Evolutionary conservation across 2,329 filamentous ascomycete species (phyloP), one percentile per base, ranked within the genome.

Genomic region (Trichoderma atroviride): DNA sequence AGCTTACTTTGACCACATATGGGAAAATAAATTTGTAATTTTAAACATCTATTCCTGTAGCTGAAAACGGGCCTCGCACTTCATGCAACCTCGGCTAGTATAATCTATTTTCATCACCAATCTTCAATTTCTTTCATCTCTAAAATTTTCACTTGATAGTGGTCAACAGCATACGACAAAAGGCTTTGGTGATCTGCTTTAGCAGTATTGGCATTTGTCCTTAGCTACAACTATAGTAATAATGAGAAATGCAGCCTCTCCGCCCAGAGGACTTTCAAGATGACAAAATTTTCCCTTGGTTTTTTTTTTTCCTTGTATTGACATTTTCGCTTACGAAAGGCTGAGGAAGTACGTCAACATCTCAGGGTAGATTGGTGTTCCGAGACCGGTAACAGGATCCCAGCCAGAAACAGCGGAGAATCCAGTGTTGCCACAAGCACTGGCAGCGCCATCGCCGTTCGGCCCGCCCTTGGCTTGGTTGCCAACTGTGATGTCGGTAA

Each of bases 321-420:
- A 33, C 22, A 50, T 13, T n/a, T 9, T 6, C 6, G 16, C 16
- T 47, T 47, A 66, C 11, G 53, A 14, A 14, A 70, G 47, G 29
- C 63, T 62, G 14, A 63, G 27, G 3, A 85, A 85, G 5, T 85
- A 86, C 71, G 84, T 79, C n/a, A 88, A 22, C 63, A 72, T 43
- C 3, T 64, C 66, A 0, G 69, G 71, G 57, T 71, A 74, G 16
- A 69, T 71, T 4, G 73, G 73, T 7, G 72, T 73, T 19, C 73
- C 72, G 43, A 73, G 57, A 7, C 72, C 72, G 9, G 72, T 69
- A 4, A 74, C 72, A 4, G 72, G 71, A 47, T 74, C 73, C 71
- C 72, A 74, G 35, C 73, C 73, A 10, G 47, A 1, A 29, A 71
- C 72, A 1, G 73, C 72, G 13, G 72, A 74, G 52, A 74, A 74